Evolutionary conservation across 2,329 filamentous ascomycete genomes (phyloP), one percentile per base, ranked within the genome.

Genomic region (Colletotrichum lentis): DNA sequence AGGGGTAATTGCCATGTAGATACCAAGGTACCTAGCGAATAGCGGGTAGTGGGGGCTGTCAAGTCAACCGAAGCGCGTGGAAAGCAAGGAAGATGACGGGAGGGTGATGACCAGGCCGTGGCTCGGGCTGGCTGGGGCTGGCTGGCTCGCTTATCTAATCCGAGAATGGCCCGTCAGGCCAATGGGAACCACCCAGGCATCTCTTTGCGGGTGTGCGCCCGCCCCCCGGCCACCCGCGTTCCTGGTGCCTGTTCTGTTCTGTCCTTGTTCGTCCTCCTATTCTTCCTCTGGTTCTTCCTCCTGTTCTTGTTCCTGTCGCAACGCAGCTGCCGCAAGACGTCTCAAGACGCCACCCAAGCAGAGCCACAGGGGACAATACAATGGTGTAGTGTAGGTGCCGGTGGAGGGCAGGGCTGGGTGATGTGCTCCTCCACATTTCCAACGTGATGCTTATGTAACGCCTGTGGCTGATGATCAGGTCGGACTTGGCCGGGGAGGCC

Each of bases 191-290:
- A 6, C 16, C 7, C 27, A 31, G 7, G 27, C n/a, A n/a, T n/a
- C n/a, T n/a, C n/a, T n/a, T n/a, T n/a, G n/a, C n/a, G n/a, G n/a
- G n/a, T n/a, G n/a, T n/a, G n/a, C n/a, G n/a, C n/a, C n/a, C n/a
- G n/a, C n/a, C n/a, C n/a, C n/a, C n/a, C n/a, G n/a, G n/a, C 56
- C 56, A 59, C 56, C 56, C 27, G 31, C 27, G 31, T 53, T 53
- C 27, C 49, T 53, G 27, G 27, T 53, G n/a, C 24, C 49, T 20
- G 18, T 31, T 31, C 8, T 31, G 27, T n/a, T n/a, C n/a, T n/a
- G n/a, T 27, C 27, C 27, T 27, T 27, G 27, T 27, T 27, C 27
- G 6, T 27, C 27, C 27, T 5, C 27, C 27, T 27, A 27, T 6
- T 27, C 27, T 27, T 27, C 6, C 27, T 27, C 5, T 27, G 27